These are phyloP conservation scores for Hypholoma sublateritium DNA, from an alignment of 768 basidiomycete species.

Conservation along the genomic window DNA sequence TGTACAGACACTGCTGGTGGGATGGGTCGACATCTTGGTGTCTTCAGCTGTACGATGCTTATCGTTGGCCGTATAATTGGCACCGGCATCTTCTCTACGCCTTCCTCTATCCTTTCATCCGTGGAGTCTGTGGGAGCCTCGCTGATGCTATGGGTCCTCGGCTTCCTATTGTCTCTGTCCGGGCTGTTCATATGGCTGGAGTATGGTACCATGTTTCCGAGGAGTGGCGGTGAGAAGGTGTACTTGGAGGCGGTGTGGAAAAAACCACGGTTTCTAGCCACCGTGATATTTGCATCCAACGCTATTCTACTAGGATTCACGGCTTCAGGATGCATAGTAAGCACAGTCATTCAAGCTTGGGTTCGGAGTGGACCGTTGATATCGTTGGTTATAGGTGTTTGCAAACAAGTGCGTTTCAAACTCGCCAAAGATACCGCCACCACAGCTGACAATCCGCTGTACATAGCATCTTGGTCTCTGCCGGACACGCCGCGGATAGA, in stretches of 20 bases:
- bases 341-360: conserved; percentile 9
- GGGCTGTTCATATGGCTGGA: conserved; percentile 66
- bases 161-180: conserved; percentile 56
- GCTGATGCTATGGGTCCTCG: conserved; percentile 63
- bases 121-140: conserved; percentile 62
- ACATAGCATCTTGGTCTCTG: conserved; percentile 54
- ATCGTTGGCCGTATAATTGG: conserved; percentile 61
- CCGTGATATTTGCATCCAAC: conserved; percentile 47
- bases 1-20: conserved; percentile 48
- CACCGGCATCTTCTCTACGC: conserved; percentile 66
- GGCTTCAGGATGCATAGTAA: conserved; percentile 46
- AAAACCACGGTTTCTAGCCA: conserved; percentile 45
- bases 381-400: conserved; percentile 21
- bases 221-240: conserved; percentile 64
- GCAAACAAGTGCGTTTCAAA: conserved; percentile 25
- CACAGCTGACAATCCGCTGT: too few species aligned
- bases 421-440: too few species aligned
- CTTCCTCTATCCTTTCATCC: conserved; percentile 54
- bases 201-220: conserved; percentile 62
- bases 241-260: conserved; percentile 58
- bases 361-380: too few species aligned
- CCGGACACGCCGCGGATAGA: conserved; percentile 33
- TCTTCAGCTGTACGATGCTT: conserved; percentile 55
- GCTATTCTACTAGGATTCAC: conserved; percentile 42
- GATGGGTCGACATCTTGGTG: conserved; percentile 56